These are phyloP conservation scores for Amanita rubescens DNA, from an alignment of 768 basidiomycete genomes.

Conservation along the genomic window DNA sequence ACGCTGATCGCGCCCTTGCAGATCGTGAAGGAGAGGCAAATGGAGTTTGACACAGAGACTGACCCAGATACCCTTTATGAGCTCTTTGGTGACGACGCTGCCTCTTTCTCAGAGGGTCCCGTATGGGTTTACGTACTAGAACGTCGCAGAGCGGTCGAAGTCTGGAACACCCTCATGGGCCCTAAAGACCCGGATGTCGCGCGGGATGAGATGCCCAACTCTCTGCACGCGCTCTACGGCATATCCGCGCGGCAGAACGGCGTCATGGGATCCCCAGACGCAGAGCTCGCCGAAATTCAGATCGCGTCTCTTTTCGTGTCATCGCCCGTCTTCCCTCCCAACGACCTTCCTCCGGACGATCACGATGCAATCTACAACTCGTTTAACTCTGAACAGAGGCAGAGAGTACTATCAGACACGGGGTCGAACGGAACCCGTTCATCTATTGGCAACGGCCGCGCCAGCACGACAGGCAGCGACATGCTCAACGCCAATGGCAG, in stretches of 20 bases:
- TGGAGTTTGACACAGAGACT: conserved; percentile 81
- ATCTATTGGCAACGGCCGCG: conserved; percentile 32
- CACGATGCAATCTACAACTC: conserved; percentile 36
- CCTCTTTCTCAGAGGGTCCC: conserved; percentile 73
- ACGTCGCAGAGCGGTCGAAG: conserved; percentile 72
- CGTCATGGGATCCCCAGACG: conserved; percentile 66
- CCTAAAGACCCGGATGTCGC: conserved; percentile 53
- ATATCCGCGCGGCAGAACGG: conserved; percentile 48
- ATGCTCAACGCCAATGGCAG: conserved; percentile 38
- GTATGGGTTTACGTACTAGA: conserved; percentile 93
- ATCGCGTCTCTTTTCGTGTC: conserved; percentile 75
- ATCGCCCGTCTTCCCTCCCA: conserved; percentile 70
- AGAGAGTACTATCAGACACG: conserved; percentile 23
- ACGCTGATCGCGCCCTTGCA: conserved; percentile 20
- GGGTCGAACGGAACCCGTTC: conserved; percentile 35
- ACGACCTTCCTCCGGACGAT: conserved; percentile 48
- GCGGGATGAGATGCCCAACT: conserved; percentile 46
- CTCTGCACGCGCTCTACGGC: conserved; percentile 68
- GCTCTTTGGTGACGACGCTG: conserved; percentile 72
- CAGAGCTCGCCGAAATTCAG: conserved; percentile 66
- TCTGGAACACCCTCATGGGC: conserved; percentile 74
- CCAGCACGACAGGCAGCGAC: conserved; percentile 17
- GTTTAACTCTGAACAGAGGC: conserved; percentile 40
- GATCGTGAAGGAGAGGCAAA: conserved; percentile 85
- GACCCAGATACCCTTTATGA: conserved; percentile 76